phyloP scores from a whole-genome alignment of 805 yeast species.

The Torulaspora gathmanii region DNA sequence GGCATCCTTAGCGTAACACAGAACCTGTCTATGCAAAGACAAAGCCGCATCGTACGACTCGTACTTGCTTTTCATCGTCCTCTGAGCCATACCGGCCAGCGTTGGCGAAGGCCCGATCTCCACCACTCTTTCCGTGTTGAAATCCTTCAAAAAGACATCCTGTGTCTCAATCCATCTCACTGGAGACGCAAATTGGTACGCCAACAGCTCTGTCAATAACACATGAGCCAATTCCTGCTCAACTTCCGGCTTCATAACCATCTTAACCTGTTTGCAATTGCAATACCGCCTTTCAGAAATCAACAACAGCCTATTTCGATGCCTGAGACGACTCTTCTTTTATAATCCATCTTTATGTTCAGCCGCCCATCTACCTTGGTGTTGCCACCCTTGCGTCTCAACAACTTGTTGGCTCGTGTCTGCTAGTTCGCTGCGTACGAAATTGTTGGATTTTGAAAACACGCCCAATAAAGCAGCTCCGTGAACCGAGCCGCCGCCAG shows the following conservation, averaged over 20 bases:
- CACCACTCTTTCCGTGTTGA: slow-evolving; percentile 94
- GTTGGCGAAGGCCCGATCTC: slow-evolving; percentile 99
- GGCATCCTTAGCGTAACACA: slow-evolving; percentile 92
- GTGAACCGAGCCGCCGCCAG: background rate
- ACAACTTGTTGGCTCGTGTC: slow-evolving; percentile 8
- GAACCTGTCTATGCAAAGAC: slow-evolving; percentile 77
- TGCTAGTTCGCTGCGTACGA: slow-evolving; percentile 1
- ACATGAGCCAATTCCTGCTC: slow-evolving; percentile 97
- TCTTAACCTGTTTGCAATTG: background rate
- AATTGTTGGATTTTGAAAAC: slow-evolving; percentile 8
- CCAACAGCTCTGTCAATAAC: slow-evolving; percentile 88
- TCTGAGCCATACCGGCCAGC: slow-evolving; percentile 95
- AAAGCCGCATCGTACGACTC: slow-evolving; percentile 98
- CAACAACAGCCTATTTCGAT: background rate
- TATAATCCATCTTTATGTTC: background rate
- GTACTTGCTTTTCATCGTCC: slow-evolving; percentile 89
- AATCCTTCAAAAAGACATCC: slow-evolving; percentile 90
- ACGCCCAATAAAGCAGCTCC: background rate
- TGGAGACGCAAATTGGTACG: slow-evolving; percentile 98
- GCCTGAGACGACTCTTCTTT: background rate
- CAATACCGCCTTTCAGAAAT: background rate
- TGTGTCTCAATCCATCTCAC: slow-evolving; percentile 99
- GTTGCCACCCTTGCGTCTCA: background rate
- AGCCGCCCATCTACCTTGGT: background rate
- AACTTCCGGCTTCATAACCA: slow-evolving; percentile 69